These are phyloP conservation scores for Dicorynia guianensis DNA, from an alignment of 306 rosid species.

Conservation along the genomic window DNA sequence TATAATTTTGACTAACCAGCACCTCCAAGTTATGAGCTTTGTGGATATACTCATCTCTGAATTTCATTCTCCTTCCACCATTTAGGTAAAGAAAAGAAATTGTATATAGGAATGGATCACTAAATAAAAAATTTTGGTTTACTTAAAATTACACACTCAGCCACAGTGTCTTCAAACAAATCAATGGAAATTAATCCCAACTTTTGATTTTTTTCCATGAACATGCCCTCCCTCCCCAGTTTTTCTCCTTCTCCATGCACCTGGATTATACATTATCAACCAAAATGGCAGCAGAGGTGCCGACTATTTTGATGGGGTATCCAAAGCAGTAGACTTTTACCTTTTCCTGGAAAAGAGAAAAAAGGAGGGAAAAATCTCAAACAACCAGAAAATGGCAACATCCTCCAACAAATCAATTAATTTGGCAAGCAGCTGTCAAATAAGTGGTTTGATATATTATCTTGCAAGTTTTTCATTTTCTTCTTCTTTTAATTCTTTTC, in stretches of 20 bases:
- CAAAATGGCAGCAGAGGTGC: constrained; percentile 45
- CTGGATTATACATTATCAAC: constrained; percentile 37
- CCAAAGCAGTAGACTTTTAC: constrained; percentile 51
- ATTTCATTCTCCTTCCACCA: constrained; percentile 40
- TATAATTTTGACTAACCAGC: constrained; percentile 19
- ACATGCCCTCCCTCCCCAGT: constrained; percentile 37
- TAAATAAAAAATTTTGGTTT: constrained; percentile 21
- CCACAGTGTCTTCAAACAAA: constrained; percentile 5
- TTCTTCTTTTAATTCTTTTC: constrained; percentile 28
- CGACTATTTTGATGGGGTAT: constrained; percentile 44
- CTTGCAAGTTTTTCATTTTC: constrained; percentile 3
- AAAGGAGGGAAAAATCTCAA: constrained; percentile 16
- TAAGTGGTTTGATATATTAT: constrained; percentile 31
- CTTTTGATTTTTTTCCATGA: not conserved
- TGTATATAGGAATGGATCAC: constrained; percentile 24
- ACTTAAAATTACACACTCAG: constrained; percentile 28
- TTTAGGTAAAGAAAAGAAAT: constrained; percentile 31
- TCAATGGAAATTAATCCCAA: not conserved
- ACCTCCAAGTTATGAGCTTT: constrained; percentile 27
- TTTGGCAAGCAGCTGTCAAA: constrained; percentile 34
- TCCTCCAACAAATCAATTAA: constrained; percentile 41
- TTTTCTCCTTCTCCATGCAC: constrained; percentile 41
- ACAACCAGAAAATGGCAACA: constrained; percentile 40
- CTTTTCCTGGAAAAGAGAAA: constrained; percentile 49
- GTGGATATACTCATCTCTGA: constrained; percentile 18